A percentile compares a stretch with the other conserved stretches of the same genome.
phyloP scores from a whole-genome alignment of 2,329 filamentous ascomycete species.

The Aspergillus texensis region DNA sequence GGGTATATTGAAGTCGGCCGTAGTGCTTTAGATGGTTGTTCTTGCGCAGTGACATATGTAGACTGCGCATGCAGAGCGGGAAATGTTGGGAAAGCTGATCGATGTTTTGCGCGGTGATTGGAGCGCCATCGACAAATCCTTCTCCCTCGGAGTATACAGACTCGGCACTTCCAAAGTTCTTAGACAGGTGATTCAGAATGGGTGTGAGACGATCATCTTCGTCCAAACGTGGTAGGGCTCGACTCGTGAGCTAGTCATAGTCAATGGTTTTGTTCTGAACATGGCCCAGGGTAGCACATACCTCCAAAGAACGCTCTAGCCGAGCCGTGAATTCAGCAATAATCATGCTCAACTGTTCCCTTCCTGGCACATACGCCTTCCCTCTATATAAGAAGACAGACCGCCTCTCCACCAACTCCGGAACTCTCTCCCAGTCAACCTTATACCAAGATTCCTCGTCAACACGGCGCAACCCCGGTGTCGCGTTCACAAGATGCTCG shows the following conservation, averaged over 20 bases:
- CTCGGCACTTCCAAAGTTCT: constrained; percentile 93
- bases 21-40: constrained; percentile 92
- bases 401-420: constrained; percentile 81
- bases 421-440: constrained; percentile 91
- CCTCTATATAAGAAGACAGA: constrained; percentile 76
- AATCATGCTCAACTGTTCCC: constrained; percentile 87
- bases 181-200: constrained; percentile 80
- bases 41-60: constrained; percentile 82
- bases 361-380: constrained; percentile 86
- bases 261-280: constrained; percentile 21
- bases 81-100: constrained; percentile 80
- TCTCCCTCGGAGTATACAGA: constrained; percentile 72
- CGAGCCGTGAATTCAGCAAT: constrained; percentile 80
- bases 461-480: constrained; percentile 49
- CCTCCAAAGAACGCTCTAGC: constrained; percentile 81
- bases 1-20: constrained; percentile 88
- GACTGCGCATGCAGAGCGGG: constrained; percentile 89
- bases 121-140: constrained; percentile 67
- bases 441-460: constrained; percentile 94
- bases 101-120: constrained; percentile 77
- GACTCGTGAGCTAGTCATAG: constrained; percentile 71
- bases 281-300: constrained; percentile 42
- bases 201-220: constrained; percentile 89
- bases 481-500: constrained; percentile 63
- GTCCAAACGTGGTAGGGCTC: constrained; percentile 86